A percentile compares a stretch with the other conserved stretches of the same genome.
Evolutionary conservation across 495 filamentous ascomycete genomes (phyloP).

Genomic region (Trichocladium antarcticum): DNA sequence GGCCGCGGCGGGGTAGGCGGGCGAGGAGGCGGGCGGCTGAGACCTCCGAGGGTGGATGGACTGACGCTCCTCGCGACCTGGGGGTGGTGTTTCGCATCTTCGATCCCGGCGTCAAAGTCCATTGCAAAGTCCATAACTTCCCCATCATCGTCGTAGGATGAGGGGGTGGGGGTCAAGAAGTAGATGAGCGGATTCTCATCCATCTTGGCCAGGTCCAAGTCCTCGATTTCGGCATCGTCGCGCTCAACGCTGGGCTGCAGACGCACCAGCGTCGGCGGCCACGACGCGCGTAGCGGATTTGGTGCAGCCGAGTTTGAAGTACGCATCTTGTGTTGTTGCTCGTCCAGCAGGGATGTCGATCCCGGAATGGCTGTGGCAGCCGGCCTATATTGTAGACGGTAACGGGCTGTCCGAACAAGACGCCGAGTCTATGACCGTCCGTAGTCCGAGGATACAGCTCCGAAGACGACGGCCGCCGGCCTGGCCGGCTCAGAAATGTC

Average conservation of each 20-base stretch:
- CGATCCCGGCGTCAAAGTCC: conserved; percentile 43
- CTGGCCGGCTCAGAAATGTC: conserved; percentile 24
- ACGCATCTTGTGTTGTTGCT: not conserved
- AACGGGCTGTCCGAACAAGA: not conserved
- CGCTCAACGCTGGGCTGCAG: conserved; percentile 28
- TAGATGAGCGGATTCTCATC: conserved; percentile 39
- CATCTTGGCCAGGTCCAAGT: conserved; percentile 27
- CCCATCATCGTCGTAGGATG: conserved; percentile 23
- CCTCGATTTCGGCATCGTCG: conserved; percentile 31
- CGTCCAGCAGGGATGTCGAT: not conserved
- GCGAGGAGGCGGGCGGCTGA: conserved; percentile 30
- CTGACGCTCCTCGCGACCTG: conserved; percentile 37
- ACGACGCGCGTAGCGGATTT: conserved; percentile 12
- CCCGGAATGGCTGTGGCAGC: not conserved
- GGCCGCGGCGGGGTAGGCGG: conserved; percentile 28
- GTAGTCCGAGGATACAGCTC: not conserved
- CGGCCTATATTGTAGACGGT: not conserved
- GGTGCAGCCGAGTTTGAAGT: not conserved
- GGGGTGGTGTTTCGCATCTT: conserved; percentile 33
- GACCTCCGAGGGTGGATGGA: conserved; percentile 37
- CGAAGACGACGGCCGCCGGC: conserved; percentile 16
- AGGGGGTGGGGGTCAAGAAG: conserved; percentile 38
- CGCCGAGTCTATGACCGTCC: not conserved
- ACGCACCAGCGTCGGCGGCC: conserved; percentile 27
- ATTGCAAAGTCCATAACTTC: conserved; percentile 38